Evolutionary conservation across 208 protist genomes (phyloP).

Genomic region (Leishmania lainsoni): DNA sequence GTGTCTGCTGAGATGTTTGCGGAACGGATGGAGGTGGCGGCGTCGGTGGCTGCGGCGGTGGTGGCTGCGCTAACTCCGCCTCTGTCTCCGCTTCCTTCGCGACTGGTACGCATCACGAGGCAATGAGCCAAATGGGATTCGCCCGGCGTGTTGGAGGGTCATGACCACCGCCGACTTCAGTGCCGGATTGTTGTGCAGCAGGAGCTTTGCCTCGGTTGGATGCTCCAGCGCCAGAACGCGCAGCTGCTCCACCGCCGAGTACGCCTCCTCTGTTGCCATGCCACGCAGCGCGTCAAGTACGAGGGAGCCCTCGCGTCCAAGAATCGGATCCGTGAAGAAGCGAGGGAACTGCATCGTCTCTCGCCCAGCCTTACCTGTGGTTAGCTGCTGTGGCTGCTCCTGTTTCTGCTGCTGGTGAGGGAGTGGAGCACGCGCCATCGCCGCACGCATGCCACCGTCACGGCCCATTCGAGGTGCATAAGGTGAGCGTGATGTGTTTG

Average conservation of each 20-base stretch:
- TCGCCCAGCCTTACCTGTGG: conserved; percentile 27
- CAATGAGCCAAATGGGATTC: conserved; percentile 47
- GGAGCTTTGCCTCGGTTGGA: conserved; percentile 52
- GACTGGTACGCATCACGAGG: conserved; percentile 57
- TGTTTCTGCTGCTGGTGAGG: conserved; percentile 11
- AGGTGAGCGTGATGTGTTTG: conserved; percentile 5
- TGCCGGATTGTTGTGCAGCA: conserved; percentile 73
- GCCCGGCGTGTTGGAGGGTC: conserved; percentile 84
- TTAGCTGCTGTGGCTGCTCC: conserved; percentile 9
- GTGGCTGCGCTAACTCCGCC: conserved; percentile 4
- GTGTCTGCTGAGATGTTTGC: conserved; percentile 1
- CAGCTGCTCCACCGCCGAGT: conserved; percentile 90
- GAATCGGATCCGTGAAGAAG: conserved; percentile 60
- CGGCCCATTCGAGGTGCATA: not conserved
- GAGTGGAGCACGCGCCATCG: conserved; percentile 16
- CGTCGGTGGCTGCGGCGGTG: not conserved
- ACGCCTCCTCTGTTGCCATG: conserved; percentile 66
- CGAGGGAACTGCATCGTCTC: conserved; percentile 60
- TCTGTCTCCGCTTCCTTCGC: not conserved
- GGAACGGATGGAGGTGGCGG: not conserved
- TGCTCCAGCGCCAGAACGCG: conserved; percentile 81
- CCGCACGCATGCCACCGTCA: conserved; percentile 18
- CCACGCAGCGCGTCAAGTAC: conserved; percentile 58
- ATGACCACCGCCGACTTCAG: conserved; percentile 74
- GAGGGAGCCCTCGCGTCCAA: conserved; percentile 59